phyloP scores from a whole-genome alignment of 805 yeast genomes.

The Candida ortonii region DNA sequence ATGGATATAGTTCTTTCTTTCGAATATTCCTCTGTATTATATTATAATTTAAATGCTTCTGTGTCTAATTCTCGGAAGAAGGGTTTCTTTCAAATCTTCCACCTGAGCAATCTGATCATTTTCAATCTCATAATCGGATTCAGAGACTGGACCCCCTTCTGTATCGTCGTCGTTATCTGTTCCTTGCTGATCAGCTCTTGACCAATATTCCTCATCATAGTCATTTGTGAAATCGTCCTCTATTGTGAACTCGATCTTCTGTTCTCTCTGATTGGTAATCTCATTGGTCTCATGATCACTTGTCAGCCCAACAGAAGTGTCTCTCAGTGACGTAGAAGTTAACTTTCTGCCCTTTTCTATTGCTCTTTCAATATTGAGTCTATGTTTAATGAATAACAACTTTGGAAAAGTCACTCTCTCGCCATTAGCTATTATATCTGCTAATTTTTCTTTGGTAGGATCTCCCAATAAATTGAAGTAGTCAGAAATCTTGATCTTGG shows the following conservation, averaged over 20 bases:
- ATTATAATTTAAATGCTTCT: constrained; percentile 8
- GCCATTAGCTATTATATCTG: constrained; percentile 56
- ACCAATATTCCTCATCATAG: constrained; percentile 4
- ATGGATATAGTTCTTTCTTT: no score
- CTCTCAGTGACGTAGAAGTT: constrained; percentile 13
- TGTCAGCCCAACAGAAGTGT: constrained; percentile 4
- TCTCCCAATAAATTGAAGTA: constrained; percentile 64
- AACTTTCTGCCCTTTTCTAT: constrained; percentile 50
- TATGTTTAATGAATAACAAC: constrained; percentile 58
- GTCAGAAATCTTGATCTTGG: constrained; percentile 57
- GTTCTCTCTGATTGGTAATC: background rate
- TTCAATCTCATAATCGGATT: no score
- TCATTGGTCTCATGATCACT: constrained; percentile 5
- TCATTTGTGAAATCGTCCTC: no score
- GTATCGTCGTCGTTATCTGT: constrained; percentile 9
- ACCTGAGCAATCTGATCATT: no score
- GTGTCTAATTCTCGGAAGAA: constrained; percentile 5
- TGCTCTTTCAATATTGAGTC: constrained; percentile 62
- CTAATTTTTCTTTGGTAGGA: constrained; percentile 59
- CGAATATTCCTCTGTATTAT: no score
- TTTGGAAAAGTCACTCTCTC: constrained; percentile 66
- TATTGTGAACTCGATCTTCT: background rate
- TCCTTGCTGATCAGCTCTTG: no score
- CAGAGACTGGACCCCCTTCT: no score
- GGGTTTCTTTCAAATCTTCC: no score